A percentile compares a stretch with the other conserved stretches of the same genome.
These are phyloP conservation scores for Phyllachora maydis DNA, from an alignment of 2,329 filamentous ascomycete genomes.

Conservation along the genomic window DNA sequence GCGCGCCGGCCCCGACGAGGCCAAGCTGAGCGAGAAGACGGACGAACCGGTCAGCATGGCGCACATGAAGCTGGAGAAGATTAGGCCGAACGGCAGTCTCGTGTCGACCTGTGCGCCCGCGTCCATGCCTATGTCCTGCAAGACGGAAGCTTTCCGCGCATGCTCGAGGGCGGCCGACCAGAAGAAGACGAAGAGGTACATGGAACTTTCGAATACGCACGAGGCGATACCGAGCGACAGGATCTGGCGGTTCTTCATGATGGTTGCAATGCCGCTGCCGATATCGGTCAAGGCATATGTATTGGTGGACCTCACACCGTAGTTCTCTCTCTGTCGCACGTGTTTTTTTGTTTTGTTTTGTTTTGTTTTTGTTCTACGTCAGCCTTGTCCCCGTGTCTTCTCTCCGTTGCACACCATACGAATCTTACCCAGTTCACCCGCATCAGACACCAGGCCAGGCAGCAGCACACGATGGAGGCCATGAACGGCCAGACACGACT, in stretches of 20 bases:
- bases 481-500: conserved; percentile 32
- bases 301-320: conserved; percentile 5
- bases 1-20: too few species aligned
- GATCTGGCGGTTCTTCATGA: conserved; percentile 21
- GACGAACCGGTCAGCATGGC: conserved; percentile 34
- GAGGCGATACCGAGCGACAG: conserved; percentile 27
- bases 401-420: background rate
- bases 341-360: too few species aligned
- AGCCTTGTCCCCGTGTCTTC: background rate
- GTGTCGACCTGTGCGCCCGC: conserved; percentile 8
- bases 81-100: conserved; percentile 21
- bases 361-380: background rate
- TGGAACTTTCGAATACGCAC: conserved; percentile 37
- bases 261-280: conserved; percentile 6
- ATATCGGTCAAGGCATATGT: conserved; percentile 5
- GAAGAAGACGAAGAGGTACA: conserved; percentile 44
- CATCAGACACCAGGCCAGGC: conserved; percentile 21
- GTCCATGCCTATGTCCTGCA: too few species aligned
- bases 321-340: conserved; percentile 9
- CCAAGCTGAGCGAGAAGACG: conserved; percentile 17
- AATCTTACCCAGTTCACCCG: conserved; percentile 22
- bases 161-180: conserved; percentile 33
- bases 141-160: too few species aligned
- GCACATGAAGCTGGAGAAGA: conserved; percentile 35
- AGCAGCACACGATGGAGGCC: conserved; percentile 17